phyloP scores from a whole-genome alignment of 2,329 filamentous ascomycete species.

The Annulohypoxylon truncatum region DNA sequence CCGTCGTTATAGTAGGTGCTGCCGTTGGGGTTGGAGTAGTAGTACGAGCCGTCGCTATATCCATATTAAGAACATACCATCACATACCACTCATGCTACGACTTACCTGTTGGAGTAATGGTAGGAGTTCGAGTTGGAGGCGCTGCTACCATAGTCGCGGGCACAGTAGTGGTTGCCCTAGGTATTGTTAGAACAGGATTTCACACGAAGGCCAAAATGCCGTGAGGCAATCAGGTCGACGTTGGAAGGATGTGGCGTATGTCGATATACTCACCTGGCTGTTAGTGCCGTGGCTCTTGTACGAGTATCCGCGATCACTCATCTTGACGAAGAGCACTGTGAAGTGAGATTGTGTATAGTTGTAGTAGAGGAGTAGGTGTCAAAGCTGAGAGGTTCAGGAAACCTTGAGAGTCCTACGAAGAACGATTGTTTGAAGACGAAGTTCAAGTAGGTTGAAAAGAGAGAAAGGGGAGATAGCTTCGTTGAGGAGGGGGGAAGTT shows the following conservation, averaged over 20 bases:
- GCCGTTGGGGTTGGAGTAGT: constrained; percentile 76
- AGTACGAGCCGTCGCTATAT: constrained; percentile 73
- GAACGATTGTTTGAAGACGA: background rate
- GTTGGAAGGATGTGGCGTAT: background rate
- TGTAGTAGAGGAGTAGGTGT: background rate
- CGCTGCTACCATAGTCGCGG: constrained; percentile 70
- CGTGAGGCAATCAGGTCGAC: background rate
- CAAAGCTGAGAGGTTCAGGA: background rate
- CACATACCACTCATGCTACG: background rate
- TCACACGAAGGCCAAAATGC: too few species aligned
- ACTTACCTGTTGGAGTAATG: constrained; percentile 74
- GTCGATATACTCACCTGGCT: constrained; percentile 61
- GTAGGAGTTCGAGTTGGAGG: constrained; percentile 68
- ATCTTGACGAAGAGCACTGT: constrained; percentile 45
- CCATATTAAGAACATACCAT: background rate
- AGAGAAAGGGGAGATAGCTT: background rate
- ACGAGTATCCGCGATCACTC: constrained; percentile 52
- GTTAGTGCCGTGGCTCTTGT: constrained; percentile 70
- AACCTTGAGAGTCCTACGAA: background rate
- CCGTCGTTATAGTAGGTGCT: constrained; percentile 76
- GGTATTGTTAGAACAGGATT: background rate
- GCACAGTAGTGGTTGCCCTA: constrained; percentile 77
- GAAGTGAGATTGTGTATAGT: background rate
- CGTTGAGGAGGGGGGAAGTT: background rate
- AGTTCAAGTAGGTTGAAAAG: background rate